Evolutionary conservation across 441 rosid species (phyloP), one percentile per base, ranked within the genome.

Genomic region (Kokia cookei): DNA sequence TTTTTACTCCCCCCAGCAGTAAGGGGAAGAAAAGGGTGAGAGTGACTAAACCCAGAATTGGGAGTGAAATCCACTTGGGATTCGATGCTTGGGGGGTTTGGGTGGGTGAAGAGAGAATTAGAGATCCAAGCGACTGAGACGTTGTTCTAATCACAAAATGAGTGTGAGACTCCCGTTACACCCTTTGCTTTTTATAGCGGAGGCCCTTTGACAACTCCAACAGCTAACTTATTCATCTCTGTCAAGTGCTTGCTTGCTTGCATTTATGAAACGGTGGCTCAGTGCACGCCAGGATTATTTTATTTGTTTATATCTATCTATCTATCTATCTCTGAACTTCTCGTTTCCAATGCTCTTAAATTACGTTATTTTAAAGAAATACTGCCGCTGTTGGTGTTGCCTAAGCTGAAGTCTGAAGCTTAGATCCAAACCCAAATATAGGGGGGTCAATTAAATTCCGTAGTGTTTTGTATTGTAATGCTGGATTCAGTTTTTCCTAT

Each of bases 81-180:
- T 84, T 83, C 86, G 89, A 84, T 88, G 80, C 89, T 72, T 62
- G 75, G 50, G 75, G 42, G 14, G 53, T 48, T 47, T 70, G 22
- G 75, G 81, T 66, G 66, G 63, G 81, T 65, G 65, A 55, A 72
- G 60, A 10, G 29, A 62, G 57, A 71, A 51, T 68, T 78, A 71
- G 78, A 79, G 82, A 81, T 71, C 77, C 54, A 32, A 78, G 76
- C 58, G 88, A 83, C 73, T 53, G 80, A 77, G 91, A 83, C 84
- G 75, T 80, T 76, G 84, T 82, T 81, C 87, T 82, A 77, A 78
- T 83, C 90, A 81, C 74, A 75, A 78, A 78, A 51, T 45, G 72
- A 78, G 42, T 37, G 42, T 7, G 42, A 80, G 79, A 78, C 76
- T 5, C 62, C 42, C 42, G 6, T 37, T 37, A 62, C 74, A 15